These are phyloP conservation scores for Termitomyces heimii DNA, from an alignment of 768 basidiomycete genomes.

Conservation along the genomic window DNA sequence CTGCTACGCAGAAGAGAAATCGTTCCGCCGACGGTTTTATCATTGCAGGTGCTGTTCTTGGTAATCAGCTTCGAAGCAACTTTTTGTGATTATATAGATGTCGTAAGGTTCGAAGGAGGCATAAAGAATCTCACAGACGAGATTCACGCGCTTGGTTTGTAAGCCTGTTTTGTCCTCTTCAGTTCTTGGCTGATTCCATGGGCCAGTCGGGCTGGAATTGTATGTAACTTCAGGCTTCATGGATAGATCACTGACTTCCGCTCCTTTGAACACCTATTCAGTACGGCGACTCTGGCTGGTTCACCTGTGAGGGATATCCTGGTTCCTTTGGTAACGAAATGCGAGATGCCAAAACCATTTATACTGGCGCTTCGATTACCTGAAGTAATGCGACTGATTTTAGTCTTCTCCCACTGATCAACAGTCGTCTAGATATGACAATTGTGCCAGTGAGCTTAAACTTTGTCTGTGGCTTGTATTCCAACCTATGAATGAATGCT, in stretches of 20 bases:
- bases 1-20: constrained; percentile 55
- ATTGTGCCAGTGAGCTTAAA: constrained; percentile 42
- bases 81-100: constrained; percentile 26
- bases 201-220: constrained; percentile 35
- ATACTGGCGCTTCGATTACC: constrained; percentile 63
- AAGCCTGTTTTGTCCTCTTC: constrained; percentile 1
- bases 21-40: constrained; percentile 46
- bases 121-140: constrained; percentile 51
- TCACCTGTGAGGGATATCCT: constrained; percentile 61
- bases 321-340: constrained; percentile 58
- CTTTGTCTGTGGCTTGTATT: background rate
- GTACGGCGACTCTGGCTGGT: constrained; percentile 63
- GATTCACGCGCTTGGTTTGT: constrained; percentile 58
- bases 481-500: background rate
- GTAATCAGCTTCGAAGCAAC: background rate
- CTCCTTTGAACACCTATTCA: constrained; percentile 12
- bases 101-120: constrained; percentile 45
- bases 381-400: constrained; percentile 40
- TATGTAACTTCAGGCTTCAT: constrained; percentile 13
- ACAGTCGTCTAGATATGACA: constrained; percentile 36
- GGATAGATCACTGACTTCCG: background rate
- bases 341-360: constrained; percentile 50
- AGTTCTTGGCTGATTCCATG: background rate
- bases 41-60: constrained; percentile 35
- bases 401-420: background rate